Conservation (phyloP, 106 monocot species). For the Ottelia alismoides region DNA sequence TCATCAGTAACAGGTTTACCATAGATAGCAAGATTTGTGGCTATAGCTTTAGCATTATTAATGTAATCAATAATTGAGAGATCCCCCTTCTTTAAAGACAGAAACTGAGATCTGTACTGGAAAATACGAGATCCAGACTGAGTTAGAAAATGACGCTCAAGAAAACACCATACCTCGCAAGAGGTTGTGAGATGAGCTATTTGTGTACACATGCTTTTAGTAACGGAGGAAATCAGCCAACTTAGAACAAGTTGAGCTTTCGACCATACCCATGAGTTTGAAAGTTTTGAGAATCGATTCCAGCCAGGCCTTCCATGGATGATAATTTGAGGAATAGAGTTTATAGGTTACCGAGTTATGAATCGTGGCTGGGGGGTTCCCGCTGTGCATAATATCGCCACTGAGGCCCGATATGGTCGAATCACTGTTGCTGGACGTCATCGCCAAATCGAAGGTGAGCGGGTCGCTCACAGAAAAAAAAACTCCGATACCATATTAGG, state of each 20-base stretch:
- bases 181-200: neutral
- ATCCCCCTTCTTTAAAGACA: neutral
- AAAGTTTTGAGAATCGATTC: too few species aligned
- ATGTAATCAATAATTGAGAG: neutral
- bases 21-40: neutral
- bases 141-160: neutral
- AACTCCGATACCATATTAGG: too few species aligned
- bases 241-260: conserved; percentile 1
- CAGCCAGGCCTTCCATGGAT: too few species aligned
- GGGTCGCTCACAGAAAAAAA: too few species aligned
- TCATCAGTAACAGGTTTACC: neutral
- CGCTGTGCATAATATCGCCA: too few species aligned
- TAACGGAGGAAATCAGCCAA: neutral
- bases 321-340: too few species aligned
- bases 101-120: neutral
- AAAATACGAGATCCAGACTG: conserved; percentile 1
- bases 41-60: neutral
- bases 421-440: too few species aligned
- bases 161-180: neutral
- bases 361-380: too few species aligned
- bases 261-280: too few species aligned
- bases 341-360: too few species aligned
- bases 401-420: too few species aligned
- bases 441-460: too few species aligned
- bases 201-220: neutral